Conservation (phyloP, 1,284 basidiomycete genomes). For the Sphagnurus paluster region DNA sequence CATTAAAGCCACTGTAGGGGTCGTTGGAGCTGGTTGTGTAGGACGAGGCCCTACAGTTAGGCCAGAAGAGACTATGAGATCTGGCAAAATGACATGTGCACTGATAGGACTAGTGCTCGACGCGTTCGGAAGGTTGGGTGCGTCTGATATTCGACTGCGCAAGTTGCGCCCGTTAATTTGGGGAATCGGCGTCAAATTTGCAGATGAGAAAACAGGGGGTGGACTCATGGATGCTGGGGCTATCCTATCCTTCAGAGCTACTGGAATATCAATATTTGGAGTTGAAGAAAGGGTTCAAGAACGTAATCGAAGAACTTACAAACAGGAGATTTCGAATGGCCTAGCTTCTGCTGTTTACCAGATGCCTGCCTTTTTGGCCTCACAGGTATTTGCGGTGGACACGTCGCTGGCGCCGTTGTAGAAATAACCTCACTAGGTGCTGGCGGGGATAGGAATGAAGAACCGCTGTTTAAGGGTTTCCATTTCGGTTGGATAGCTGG, state of each 20-base stretch:
- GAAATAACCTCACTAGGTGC: not conserved
- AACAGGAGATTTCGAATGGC: constrained; percentile 4
- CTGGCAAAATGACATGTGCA: not conserved
- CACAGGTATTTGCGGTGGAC: not conserved
- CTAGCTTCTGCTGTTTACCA: constrained; percentile 1
- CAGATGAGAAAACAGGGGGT: not conserved
- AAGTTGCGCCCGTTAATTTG: constrained; percentile 15
- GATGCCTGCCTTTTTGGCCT: not conserved
- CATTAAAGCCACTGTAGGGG: constrained; percentile 15
- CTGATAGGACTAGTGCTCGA: constrained; percentile 1
- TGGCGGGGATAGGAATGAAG: constrained; percentile 9
- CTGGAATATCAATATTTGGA: constrained; percentile 1
- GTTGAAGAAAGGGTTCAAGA: not conserved
- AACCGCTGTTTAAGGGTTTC: constrained; percentile 24
- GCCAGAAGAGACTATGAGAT: constrained; percentile 4
- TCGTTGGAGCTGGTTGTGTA: constrained; percentile 7
- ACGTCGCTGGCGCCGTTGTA: not conserved
- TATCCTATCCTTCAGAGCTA: constrained; percentile 17
- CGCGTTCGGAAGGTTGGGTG: constrained; percentile 2
- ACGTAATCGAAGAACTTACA: constrained; percentile 8
- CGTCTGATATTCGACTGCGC: constrained; percentile 17
- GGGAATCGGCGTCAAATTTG: not conserved
- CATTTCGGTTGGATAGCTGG: constrained; percentile 21
- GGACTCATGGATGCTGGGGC: constrained; percentile 4
- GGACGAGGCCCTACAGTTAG: no score